A percentile compares a stretch with the other conserved stretches of the same genome.
These are phyloP conservation scores for Apophysomyces sp. DNA, from an alignment of 371 early-diverging fungal genomes.

Conservation along the genomic window DNA sequence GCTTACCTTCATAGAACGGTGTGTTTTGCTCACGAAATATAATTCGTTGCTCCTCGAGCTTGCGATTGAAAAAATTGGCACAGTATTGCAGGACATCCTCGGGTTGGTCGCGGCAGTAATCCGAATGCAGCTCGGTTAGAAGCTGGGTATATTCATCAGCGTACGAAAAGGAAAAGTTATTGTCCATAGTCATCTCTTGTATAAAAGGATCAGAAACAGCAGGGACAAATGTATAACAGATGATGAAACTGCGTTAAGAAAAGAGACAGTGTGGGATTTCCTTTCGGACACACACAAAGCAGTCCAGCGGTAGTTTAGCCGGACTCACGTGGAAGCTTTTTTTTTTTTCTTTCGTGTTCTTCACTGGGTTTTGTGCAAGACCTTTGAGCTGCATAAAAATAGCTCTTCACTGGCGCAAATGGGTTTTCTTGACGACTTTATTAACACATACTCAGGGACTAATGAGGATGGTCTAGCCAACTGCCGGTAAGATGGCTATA, in stretches of 20 bases:
- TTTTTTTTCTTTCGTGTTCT: no score
- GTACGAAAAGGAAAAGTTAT: conserved; percentile 14
- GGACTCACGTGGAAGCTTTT: no score
- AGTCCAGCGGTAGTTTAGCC: no score
- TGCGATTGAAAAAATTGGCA: conserved; percentile 77
- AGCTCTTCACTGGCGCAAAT: no score
- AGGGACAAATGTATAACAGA: background rate
- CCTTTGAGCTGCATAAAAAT: no score
- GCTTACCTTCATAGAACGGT: conserved; percentile 8
- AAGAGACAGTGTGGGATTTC: no score
- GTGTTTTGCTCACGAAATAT: conserved; percentile 9
- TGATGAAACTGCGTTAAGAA: background rate
- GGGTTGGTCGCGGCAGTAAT: conserved; percentile 39
- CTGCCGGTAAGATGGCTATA: no score
- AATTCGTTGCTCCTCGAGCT: conserved; percentile 63
- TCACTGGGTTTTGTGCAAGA: no score
- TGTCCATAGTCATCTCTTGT: conserved; percentile 1
- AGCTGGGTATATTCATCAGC: conserved; percentile 30
- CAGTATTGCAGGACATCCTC: conserved; percentile 86
- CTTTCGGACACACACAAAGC: no score
- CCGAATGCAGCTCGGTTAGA: conserved; percentile 25
- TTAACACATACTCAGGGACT: no score
- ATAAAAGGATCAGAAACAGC: background rate
- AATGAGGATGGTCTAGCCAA: no score
- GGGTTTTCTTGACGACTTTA: no score